phyloP scores from a whole-genome alignment of 164 flowering plant genomes.

The Warburgia ugandensis region DNA sequence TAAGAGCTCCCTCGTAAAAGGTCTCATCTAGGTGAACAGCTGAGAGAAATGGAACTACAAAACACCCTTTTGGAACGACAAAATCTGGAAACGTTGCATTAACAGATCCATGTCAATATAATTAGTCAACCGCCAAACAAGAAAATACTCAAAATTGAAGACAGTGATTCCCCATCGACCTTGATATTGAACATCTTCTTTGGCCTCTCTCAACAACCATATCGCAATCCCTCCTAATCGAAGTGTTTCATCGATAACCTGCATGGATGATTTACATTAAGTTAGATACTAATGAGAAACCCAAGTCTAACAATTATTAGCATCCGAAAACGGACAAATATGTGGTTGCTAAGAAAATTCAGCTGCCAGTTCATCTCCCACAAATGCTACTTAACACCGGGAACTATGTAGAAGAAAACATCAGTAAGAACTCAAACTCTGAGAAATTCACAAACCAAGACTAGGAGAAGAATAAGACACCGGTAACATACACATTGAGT shows the following conservation, averaged over 20 bases:
- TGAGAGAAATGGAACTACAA: slow-evolving; percentile 88
- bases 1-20: slow-evolving; percentile 37
- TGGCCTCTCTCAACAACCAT: slow-evolving; percentile 87
- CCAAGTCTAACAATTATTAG: too few species aligned
- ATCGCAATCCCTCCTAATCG: slow-evolving; percentile 86
- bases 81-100: slow-evolving; percentile 49
- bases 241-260: slow-evolving; percentile 92
- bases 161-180: slow-evolving; percentile 25
- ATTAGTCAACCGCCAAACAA: background rate
- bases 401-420: too few species aligned
- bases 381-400: too few species aligned
- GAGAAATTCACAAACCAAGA: too few species aligned
- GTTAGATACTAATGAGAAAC: too few species aligned
- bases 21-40: slow-evolving; percentile 75
- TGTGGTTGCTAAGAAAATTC: too few species aligned
- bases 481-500: slow-evolving; percentile 70
- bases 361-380: too few species aligned
- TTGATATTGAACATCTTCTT: slow-evolving; percentile 56
- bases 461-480: too few species aligned
- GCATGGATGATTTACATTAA: slow-evolving; percentile 5
- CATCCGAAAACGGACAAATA: too few species aligned
- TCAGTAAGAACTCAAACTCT: too few species aligned
- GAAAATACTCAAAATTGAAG: background rate
- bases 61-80: slow-evolving; percentile 75
- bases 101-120: too few species aligned